phyloP scores from a whole-genome alignment of 495 filamentous ascomycete species.

The Aspergillus panamensis region DNA sequence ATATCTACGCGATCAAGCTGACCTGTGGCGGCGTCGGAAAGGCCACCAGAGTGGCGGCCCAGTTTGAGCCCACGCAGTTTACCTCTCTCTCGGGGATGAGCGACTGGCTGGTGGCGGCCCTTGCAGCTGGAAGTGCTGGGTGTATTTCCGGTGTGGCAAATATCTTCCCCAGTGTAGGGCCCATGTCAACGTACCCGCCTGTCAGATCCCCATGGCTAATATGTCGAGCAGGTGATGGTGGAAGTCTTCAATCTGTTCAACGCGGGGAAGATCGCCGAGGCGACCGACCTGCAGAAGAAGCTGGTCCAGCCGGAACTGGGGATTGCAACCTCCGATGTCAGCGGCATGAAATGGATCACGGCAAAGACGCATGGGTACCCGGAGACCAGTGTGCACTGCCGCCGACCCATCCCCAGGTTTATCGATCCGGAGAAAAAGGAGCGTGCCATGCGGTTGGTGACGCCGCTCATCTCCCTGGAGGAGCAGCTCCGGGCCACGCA shows the following conservation, averaged over 20 bases:
- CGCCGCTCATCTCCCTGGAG: background rate
- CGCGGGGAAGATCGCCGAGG: background rate
- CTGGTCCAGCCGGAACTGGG: background rate
- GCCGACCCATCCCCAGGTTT: background rate
- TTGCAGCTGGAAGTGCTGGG: background rate
- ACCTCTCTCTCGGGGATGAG: background rate
- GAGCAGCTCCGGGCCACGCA: background rate
- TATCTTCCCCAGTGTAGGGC: background rate
- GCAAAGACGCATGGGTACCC: conserved; percentile 1
- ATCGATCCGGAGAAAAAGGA: background rate
- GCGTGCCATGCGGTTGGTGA: background rate
- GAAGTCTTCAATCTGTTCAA: conserved; percentile 3
- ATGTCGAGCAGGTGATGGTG: background rate
- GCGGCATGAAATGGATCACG: conserved; percentile 1
- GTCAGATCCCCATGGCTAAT: background rate
- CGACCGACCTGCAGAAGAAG: background rate
- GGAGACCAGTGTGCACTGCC: background rate
- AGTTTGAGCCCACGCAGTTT: background rate
- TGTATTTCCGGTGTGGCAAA: conserved; percentile 9
- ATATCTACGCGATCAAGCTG: conserved; percentile 5
- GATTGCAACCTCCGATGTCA: conserved; percentile 1
- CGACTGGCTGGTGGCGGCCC: conserved; percentile 2
- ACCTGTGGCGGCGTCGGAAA: conserved; percentile 6
- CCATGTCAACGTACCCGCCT: background rate
- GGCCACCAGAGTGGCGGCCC: conserved; percentile 1